Evolutionary conservation across 225 moss, liverwort and hornwort species (phyloP), one percentile per base, ranked within the genome.

Genomic region (Marchantia polymorpha): DNA sequence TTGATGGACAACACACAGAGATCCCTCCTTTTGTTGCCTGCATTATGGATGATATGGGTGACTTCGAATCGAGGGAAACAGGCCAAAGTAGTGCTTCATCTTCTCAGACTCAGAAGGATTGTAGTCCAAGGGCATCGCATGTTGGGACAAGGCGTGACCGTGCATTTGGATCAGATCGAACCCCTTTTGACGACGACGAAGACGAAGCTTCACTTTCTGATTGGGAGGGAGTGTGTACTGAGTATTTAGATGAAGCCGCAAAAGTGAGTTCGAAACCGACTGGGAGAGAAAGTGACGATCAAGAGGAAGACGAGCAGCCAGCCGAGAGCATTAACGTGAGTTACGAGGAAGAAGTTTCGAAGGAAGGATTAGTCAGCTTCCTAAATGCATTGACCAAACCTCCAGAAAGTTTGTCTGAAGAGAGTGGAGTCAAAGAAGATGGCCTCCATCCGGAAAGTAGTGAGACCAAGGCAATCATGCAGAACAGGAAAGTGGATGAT

Each of bases 151-250:
- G 58, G 10, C 0, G 39, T 46, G 58, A 20, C 6, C 30, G 30
- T 80, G 67, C 72, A 23, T 63, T 55, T 52, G 78, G 64, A 46
- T 77, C 27, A 61, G 71, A 64, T 76, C 49, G 56, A 55, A 65
- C 64, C 7, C 60, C 55, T 59, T 73, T 52, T 51, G 74, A 55
- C 46, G 75, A 68, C 31, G 85, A 81, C 10, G 82, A 65, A 13
- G 89, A 89, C 27, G 89, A 86, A 51, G 86, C 39, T 23, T 86
- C 84, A 68, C 77, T 86, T 59, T 86, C 89, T 47, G 89, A 89
- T 55, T 89, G 89, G 89, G 89, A 89, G 80, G 73, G 51, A 4
- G 73, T 86, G 8, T 89, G 69, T 55, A 69, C 74, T 13, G 87
- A 87, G 11, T 82, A 76, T 59, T 17, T 59, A 19, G 82, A 81